Base-by-base conservation (phyloP, 108 stramenopile genomes). In the Pelagomonas calceolata region DNA sequence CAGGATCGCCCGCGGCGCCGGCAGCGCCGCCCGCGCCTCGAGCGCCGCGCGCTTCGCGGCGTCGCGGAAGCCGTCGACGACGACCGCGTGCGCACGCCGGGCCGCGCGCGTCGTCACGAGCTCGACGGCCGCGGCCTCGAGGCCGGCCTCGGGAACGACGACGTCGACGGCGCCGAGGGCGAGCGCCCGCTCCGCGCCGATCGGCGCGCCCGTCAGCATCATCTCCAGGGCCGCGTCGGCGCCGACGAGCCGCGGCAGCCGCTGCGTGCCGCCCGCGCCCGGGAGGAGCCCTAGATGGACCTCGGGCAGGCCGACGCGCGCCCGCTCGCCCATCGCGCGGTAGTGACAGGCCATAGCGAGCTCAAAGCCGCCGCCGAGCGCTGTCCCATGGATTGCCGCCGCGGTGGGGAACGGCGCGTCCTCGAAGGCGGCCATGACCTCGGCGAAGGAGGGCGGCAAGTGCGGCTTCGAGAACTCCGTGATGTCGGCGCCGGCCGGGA, bases 401-500 rank as follows among this genome's bases (percentile, higher is more conserved):
- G 97, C 83, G n/a, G 92, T 86, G 0, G 98, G 98, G 51, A 60
- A 26, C 1, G 1, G 21, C 51, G 51, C 51, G 51, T 60, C 51
- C 64, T 82, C 78, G 26, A 70, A 77, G 37, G 73, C 75, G 64
- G 74, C 36, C 69, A 77, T 70, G 46, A 73, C 65, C 70, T 66
- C 37, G 71, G 3, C 26, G 51, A 60, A 60, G 16, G 46, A 68
- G 29, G 64, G 60, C 26, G 66, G 75, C 36, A 77, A 70, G 36
- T 75, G 66, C n/a, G 79, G 67, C 7, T 68, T 36, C 18, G 66
- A 71, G 80, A 98, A 96, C 88, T 97, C 95, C 17, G 81, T 88
- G 75, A 99, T 91, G 82, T 99, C 98, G 18, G 98, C 98, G 34
- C 98, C 98, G 0, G 96, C 96, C 63, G 94, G 92, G 77, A 96